Evolutionary conservation across 768 basidiomycete genomes (phyloP).

Genomic region (Lactarius tabidus): DNA sequence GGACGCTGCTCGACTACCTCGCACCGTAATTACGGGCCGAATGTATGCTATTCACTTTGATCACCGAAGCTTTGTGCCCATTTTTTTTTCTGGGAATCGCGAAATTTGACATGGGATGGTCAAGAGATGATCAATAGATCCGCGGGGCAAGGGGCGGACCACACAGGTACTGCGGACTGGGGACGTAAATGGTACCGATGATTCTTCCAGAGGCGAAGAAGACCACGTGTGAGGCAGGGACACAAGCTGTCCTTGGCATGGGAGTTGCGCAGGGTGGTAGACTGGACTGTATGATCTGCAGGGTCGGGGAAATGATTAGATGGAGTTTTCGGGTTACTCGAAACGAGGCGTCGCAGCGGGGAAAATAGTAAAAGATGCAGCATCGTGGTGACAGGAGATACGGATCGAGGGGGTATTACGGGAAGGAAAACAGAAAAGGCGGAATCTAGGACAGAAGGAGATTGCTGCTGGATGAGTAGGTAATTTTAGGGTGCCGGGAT

Average conservation of each 20-base stretch:
- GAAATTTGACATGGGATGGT: background rate
- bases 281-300: background rate
- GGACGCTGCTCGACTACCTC: constrained; percentile 6
- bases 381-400: background rate
- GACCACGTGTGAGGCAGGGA: constrained; percentile 2
- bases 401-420: constrained; percentile 15
- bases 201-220: background rate
- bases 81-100: background rate
- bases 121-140: constrained; percentile 7
- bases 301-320: background rate
- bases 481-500: background rate
- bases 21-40: constrained; percentile 9
- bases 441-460: constrained; percentile 8
- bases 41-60: constrained; percentile 7
- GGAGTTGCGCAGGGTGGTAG: background rate
- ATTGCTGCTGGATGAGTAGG: background rate
- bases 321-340: background rate
- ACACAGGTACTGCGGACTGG: background rate
- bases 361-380: background rate
- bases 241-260: background rate
- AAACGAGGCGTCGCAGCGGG: background rate
- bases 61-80: background rate
- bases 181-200: background rate
- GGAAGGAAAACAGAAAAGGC: constrained; percentile 11
- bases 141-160: constrained; percentile 3